Percentiles rank a stretch among this genome's conserved stretches.
phyloP scores from a whole-genome alignment of 2,329 filamentous ascomycete species.

The Furcasterigmium sp. region DNA sequence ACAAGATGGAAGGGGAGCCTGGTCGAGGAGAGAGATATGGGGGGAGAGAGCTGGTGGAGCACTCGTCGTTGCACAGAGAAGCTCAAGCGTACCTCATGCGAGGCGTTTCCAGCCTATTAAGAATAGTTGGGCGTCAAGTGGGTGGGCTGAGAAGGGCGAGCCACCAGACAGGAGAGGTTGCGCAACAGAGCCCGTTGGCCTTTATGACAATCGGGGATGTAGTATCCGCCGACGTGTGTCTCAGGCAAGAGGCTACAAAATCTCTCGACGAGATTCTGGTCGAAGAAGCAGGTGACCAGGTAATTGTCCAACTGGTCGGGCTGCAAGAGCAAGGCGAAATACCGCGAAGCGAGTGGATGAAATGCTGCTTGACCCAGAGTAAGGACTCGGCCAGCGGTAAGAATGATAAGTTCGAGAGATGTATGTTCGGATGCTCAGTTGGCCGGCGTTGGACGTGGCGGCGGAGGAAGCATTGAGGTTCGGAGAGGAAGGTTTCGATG shows the following conservation, averaged over 20 bases:
- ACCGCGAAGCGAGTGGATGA: too few relatives aligned
- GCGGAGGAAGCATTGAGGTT: background rate
- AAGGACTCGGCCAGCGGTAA: too few relatives aligned
- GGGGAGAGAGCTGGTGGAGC: background rate
- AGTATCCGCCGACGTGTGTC: too few relatives aligned
- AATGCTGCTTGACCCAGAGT: too few relatives aligned
- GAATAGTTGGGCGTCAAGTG: background rate
- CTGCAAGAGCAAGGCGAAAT: too few relatives aligned
- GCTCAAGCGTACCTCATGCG: background rate
- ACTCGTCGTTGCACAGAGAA: background rate
- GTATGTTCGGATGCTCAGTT: background rate
- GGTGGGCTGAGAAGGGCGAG: background rate
- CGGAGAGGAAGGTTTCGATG: background rate
- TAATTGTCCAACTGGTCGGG: too few relatives aligned
- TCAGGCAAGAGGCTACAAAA: too few relatives aligned
- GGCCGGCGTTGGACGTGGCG: background rate
- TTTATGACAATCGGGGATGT: too few relatives aligned
- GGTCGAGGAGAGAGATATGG: conserved; percentile 14
- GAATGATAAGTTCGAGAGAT: background rate
- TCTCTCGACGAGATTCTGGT: too few relatives aligned
- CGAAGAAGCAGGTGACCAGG: too few relatives aligned
- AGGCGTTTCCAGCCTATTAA: background rate
- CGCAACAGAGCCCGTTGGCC: background rate
- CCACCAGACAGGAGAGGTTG: background rate
- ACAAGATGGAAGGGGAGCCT: conserved; percentile 9